Percentiles rank a stretch among this genome's conserved stretches.
Conservation (phyloP, 345 rosid species). For the Ceriops decandra region DNA sequence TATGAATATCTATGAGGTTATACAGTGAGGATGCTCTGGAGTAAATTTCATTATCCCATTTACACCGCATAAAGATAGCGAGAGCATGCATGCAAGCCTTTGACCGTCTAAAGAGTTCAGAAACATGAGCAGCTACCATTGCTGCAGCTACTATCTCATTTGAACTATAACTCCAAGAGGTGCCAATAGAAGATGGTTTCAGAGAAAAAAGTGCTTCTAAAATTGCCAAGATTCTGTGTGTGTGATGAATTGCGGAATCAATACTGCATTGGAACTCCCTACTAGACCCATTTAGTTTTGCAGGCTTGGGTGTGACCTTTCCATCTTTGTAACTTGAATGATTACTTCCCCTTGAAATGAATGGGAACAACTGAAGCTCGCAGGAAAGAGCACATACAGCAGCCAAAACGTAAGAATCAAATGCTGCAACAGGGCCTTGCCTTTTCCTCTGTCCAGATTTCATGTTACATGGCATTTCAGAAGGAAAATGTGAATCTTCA, state of each 20-base stretch:
- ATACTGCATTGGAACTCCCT: conserved; percentile 53
- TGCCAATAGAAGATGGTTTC: conserved; percentile 90
- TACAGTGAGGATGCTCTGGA: conserved; percentile 76
- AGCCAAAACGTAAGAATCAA: conserved; percentile 93
- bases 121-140: conserved; percentile 98
- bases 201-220: conserved; percentile 90
- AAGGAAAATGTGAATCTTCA: conserved; percentile 34
- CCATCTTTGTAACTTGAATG: conserved; percentile 38
- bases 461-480: conserved; percentile 36
- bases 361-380: conserved; percentile 88
- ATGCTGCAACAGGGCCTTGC: conserved; percentile 96
- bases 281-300: conserved; percentile 55
- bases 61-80: conserved; percentile 79
- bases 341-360: conserved; percentile 55
- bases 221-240: conserved; percentile 83
- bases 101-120: conserved; percentile 84
- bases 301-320: conserved; percentile 40
- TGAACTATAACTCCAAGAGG: conserved; percentile 92
- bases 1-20: conserved; percentile 89
- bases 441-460: conserved; percentile 52
- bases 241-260: conserved; percentile 76
- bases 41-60: conserved; percentile 84
- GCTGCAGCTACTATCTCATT: conserved; percentile 99
- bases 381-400: conserved; percentile 97
- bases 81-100: conserved; percentile 88